phyloP scores from a whole-genome alignment of 2,329 filamentous ascomycete species.

The Fragosphaeria purpurea region DNA sequence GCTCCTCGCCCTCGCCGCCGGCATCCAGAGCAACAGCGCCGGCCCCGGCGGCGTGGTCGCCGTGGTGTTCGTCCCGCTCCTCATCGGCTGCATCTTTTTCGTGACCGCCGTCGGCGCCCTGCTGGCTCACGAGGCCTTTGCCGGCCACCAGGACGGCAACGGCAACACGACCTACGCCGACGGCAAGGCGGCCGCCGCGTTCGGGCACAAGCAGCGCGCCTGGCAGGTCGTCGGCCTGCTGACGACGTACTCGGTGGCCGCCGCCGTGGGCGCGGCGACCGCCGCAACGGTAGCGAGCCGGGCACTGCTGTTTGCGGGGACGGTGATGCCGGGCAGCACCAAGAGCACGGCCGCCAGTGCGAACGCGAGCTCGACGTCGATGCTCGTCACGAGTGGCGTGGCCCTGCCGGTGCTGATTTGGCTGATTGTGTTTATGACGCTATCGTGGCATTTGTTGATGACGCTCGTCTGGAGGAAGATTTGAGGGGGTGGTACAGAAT shows the following conservation, averaged over 20 bases:
- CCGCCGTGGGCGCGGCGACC: constrained; percentile 9
- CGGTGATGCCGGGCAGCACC: constrained; percentile 6
- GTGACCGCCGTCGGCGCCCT: constrained; percentile 7
- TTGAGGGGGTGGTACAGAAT: not conserved
- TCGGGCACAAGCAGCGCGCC: not conserved
- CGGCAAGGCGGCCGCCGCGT: not conserved
- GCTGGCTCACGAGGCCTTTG: not conserved
- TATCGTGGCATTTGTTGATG: constrained; percentile 13
- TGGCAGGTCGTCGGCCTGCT: constrained; percentile 7
- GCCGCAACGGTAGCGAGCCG: constrained; percentile 11
- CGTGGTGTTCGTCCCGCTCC: constrained; percentile 10
- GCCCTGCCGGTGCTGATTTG: constrained; percentile 14
- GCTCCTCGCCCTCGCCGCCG: constrained; percentile 7
- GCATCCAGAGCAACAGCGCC: constrained; percentile 10
- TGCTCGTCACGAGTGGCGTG: constrained; percentile 8
- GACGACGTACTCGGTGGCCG: constrained; percentile 9
- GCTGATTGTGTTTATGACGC: constrained; percentile 12
- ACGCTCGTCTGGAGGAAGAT: constrained; percentile 8
- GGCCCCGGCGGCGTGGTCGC: constrained; percentile 9
- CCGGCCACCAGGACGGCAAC: not conserved
- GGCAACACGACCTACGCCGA: not conserved
- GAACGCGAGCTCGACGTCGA: not conserved
- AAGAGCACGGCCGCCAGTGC: not conserved
- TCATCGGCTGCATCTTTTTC: constrained; percentile 11
- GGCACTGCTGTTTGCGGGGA: constrained; percentile 13